phyloP scores from a whole-genome alignment of 1,139 yeast species.

The Sugiyamaella paludigena region DNA sequence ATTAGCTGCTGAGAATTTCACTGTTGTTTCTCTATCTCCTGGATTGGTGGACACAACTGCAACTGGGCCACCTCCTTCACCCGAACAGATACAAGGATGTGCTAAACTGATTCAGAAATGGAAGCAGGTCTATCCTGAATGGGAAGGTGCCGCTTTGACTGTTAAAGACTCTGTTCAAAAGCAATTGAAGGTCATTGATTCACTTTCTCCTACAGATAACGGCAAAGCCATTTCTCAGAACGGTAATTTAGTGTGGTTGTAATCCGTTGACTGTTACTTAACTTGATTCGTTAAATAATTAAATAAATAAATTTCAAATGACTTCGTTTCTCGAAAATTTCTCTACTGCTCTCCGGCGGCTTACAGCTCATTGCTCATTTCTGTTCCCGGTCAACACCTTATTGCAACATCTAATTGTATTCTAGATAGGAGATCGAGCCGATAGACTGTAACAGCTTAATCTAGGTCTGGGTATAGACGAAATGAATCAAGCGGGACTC shows the following conservation, averaged over 20 bases:
- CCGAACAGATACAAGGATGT: conserved; percentile 62
- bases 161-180: conserved; percentile 9
- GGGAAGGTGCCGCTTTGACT: conserved; percentile 3
- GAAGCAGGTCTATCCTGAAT: conserved; percentile 3
- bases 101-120: conserved; percentile 55
- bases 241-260: conserved; percentile 5
- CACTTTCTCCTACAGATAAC: not conserved
- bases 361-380: too few relatives aligned
- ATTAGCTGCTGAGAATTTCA: conserved; percentile 14
- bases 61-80: conserved; percentile 8
- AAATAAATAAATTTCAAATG: too few relatives aligned
- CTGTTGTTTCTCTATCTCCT: conserved; percentile 18
- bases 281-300: too few relatives aligned
- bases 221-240: conserved; percentile 7
- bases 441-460: too few relatives aligned
- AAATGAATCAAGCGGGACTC: too few relatives aligned
- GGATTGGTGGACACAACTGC: conserved; percentile 15
- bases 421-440: too few relatives aligned
- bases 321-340: too few relatives aligned
- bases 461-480: too few relatives aligned
- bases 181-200: conserved; percentile 8
- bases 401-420: too few relatives aligned
- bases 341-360: too few relatives aligned
- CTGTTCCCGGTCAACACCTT: too few relatives aligned
- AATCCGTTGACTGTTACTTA: too few relatives aligned